Conservation (phyloP, 129 eudicot genomes). For the Tagetes patula region DNA sequence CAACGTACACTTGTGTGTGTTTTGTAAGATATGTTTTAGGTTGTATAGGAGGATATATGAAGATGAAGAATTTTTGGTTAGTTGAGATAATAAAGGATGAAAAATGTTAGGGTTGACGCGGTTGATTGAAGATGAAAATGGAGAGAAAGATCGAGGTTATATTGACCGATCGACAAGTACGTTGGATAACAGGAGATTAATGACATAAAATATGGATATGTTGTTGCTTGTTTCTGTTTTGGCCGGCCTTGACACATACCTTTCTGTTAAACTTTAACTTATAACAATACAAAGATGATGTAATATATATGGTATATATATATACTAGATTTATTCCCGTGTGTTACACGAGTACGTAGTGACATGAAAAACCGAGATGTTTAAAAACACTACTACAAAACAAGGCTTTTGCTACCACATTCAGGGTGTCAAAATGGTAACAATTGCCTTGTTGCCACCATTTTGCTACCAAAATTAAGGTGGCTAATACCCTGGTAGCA, state of each 20-base stretch:
- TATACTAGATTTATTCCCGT: too few species aligned
- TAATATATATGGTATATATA: not conserved
- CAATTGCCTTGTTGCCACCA: too few species aligned
- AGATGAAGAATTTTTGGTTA: constrained; percentile 20
- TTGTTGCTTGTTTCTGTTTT: constrained; percentile 18
- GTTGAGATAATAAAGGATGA: constrained; percentile 12
- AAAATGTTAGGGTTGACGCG: constrained; percentile 33
- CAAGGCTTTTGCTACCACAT: too few species aligned
- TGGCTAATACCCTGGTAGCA: too few species aligned
- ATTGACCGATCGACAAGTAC: constrained; percentile 29
- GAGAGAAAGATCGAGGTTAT: constrained; percentile 22
- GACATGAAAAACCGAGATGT: too few species aligned
- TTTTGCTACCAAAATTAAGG: too few species aligned
- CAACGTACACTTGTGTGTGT: too few species aligned
- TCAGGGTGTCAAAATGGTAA: too few species aligned
- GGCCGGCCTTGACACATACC: constrained; percentile 32
- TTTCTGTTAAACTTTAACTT: constrained; percentile 19
- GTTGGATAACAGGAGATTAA: constrained; percentile 15
- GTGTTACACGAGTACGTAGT: too few species aligned
- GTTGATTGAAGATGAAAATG: constrained; percentile 23
- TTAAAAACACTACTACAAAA: too few species aligned
- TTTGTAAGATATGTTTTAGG: not conserved
- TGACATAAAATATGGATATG: constrained; percentile 26
- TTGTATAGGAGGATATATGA: constrained; percentile 9
- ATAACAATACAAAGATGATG: constrained; percentile 27